phyloP scores from a whole-genome alignment of 345 rosid species.

The Rhodomyrtus tomentosa region DNA sequence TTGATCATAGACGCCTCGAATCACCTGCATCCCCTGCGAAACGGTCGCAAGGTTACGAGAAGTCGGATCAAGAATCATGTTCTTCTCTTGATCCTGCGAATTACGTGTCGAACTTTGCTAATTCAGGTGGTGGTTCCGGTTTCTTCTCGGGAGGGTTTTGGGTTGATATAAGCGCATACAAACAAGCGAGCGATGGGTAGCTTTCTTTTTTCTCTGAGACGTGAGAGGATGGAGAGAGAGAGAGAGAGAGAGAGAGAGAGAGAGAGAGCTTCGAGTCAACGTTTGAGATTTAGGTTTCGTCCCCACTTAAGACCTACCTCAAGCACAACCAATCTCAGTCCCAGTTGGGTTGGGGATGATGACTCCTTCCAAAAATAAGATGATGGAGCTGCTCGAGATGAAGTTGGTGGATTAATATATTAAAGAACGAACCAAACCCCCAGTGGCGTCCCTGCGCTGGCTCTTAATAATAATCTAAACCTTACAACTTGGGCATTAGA shows the following conservation, averaged over 20 bases:
- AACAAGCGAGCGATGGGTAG: neutral
- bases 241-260: no score
- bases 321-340: conserved; percentile 9
- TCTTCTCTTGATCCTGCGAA: neutral
- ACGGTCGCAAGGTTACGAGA: conserved; percentile 10
- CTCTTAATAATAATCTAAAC: neutral
- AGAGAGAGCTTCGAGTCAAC: neutral
- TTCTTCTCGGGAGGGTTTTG: neutral
- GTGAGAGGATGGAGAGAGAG: neutral
- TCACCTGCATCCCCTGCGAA: conserved; percentile 3
- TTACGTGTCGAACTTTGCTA: neutral
- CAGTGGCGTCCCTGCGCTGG: neutral
- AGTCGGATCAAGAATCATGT: conserved; percentile 8
- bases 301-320: conserved; percentile 63
- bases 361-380: neutral
- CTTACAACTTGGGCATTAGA: neutral
- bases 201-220: neutral
- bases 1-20: neutral
- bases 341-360: neutral
- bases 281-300: conserved; percentile 1
- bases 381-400: neutral
- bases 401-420: neutral
- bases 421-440: neutral
- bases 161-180: neutral
- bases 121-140: neutral